Base-by-base conservation (phyloP, 129 eudicot species). In the Heracleum sosnowskyi region DNA sequence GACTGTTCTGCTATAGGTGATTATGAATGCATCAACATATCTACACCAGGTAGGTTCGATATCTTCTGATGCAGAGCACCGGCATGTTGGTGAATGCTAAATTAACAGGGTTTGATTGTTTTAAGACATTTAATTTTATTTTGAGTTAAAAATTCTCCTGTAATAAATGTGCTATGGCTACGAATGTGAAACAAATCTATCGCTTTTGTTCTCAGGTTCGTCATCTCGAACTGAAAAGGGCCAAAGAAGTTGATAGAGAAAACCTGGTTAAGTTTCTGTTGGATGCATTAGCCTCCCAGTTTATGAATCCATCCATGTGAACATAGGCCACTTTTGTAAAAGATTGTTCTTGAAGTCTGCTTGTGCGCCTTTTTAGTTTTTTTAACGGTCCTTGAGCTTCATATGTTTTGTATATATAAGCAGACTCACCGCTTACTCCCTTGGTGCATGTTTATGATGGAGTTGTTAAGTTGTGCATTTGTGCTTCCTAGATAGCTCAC, bases 261-360 rank as follows among this genome's bases (percentile, higher is more conserved):
- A 60, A 76, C 29, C 88, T 94, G 79, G 82, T 84, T 80, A 91
- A 90, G 46, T 94, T 91, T 81, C 85, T 94, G 45, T 82, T 77
- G 4, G 96, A 91, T 69, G 97, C 96, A 78, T 84, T 89, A 91
- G 86, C 91, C 29, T 85, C 93, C 62, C 98, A 94, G 77, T 94
- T 91, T 76, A 86, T 96, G 86, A 91, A 91, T 77, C 92, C 96
- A 8, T 86, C 93, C 68, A 90, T 94, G 66, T 90, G 98, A 93
- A 91, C 77, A 75, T 91, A 62, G 80, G 8, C 42, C 53, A 5
- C 34, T 18, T 45, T 64, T 39, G 11, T 75, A 33, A 63, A 45
- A 36, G 53, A 69, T 0, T 26, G 29, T 44, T 37, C 53, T 55
- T 60, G 34, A 55, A 47, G 79, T 55, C 40, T 55, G 70, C 39